phyloP scores from a whole-genome alignment of 2,329 filamentous ascomycete species.

The Decorospora gaudefroyi region DNA sequence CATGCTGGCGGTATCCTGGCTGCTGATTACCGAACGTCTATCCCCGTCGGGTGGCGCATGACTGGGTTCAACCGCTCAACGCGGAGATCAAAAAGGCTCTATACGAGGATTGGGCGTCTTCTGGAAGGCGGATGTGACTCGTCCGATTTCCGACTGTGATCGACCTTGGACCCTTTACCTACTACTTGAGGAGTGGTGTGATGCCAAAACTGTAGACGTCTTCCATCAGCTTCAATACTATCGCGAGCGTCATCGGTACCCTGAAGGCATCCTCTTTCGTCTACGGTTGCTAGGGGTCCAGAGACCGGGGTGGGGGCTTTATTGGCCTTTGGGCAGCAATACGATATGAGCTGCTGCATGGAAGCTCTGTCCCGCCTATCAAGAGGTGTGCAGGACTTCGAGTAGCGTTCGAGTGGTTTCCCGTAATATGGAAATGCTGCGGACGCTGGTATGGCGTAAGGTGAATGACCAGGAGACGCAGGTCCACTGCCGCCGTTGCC shows the following conservation, averaged over 20 bases:
- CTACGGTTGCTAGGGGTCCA: conserved; percentile 30
- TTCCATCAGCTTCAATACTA: too few species aligned
- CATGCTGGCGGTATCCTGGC: background rate
- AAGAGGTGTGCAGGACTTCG: conserved; percentile 18
- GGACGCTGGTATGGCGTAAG: conserved; percentile 22
- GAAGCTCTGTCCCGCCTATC: conserved; percentile 29
- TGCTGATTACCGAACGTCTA: background rate
- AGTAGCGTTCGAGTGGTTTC: conserved; percentile 27
- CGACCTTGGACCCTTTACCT: too few species aligned
- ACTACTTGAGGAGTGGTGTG: background rate
- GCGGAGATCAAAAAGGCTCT: conserved; percentile 11
- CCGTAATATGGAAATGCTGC: conserved; percentile 32
- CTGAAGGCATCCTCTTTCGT: conserved; percentile 23
- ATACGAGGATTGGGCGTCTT: conserved; percentile 4
- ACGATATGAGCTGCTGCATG: conserved; percentile 31
- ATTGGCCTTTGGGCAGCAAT: conserved; percentile 31
- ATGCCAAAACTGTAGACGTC: background rate
- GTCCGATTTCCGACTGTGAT: too few species aligned
- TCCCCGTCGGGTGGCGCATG: conserved; percentile 18
- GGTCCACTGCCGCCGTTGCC: conserved; percentile 33
- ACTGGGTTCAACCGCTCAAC: conserved; percentile 22
- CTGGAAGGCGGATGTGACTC: too few species aligned
- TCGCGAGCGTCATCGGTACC: background rate
- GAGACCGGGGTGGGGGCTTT: conserved; percentile 23
- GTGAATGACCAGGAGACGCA: conserved; percentile 35